Conservation (phyloP, 306 rosid species). For the Vicia faba region DNA sequence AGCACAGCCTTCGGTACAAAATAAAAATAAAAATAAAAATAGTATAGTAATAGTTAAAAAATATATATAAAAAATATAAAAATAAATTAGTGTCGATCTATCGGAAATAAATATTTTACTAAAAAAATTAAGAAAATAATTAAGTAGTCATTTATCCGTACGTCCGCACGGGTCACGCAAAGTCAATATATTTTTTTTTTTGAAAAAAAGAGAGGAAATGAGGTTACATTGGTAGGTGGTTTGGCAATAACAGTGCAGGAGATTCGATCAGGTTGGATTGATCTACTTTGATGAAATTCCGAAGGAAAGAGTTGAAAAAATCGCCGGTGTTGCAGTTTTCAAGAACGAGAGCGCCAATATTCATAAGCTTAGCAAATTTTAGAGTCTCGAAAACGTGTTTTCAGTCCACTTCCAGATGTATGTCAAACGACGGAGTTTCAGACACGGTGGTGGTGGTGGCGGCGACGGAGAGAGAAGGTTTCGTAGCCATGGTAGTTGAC, state of each 20-base stretch:
- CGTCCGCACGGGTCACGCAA: no score
- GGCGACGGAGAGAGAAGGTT: conserved; percentile 12
- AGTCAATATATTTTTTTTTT: no score
- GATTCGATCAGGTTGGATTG: conserved; percentile 19
- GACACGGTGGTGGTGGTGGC: neutral
- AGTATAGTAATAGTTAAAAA: no score
- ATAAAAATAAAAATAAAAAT: no score
- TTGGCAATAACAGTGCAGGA: neutral
- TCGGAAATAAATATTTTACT: no score
- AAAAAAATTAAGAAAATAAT: no score
- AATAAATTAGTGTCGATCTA: no score
- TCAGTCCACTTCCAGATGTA: neutral
- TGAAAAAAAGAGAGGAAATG: neutral
- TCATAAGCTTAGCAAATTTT: neutral
- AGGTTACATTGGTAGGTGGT: conserved; percentile 32
- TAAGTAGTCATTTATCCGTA: no score
- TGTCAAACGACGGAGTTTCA: neutral
- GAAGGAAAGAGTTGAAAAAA: neutral
- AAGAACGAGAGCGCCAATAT: neutral
- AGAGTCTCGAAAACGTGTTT: neutral
- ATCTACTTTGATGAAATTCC: conserved; percentile 18
- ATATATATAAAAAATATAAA: no score
- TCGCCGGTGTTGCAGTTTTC: neutral
- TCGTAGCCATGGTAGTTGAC: conserved; percentile 13
- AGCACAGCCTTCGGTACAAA: no score